Evolutionary conservation across 1,284 basidiomycete genomes (phyloP).

Genomic region (Ustilago crameri): DNA sequence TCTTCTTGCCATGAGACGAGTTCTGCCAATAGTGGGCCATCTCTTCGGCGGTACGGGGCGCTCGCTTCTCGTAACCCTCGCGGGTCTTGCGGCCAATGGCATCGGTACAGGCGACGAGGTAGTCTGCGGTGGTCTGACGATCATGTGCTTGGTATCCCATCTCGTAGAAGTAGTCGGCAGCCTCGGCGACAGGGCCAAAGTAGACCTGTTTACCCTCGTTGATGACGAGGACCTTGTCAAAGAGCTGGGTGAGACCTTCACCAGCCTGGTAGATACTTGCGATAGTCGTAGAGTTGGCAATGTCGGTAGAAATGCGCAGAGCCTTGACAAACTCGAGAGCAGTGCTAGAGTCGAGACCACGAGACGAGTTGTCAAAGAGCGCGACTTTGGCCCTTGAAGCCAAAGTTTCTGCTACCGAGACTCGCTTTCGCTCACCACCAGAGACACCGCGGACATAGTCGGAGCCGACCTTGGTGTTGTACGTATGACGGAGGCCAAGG

Average conservation of each 20-base stretch:
- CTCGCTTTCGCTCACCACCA: constrained; percentile 70
- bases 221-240: constrained; percentile 63
- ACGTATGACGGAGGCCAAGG: constrained; percentile 60
- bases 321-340: constrained; percentile 60
- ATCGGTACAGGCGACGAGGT: constrained; percentile 70
- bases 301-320: constrained; percentile 57
- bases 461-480: constrained; percentile 68
- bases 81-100: constrained; percentile 68
- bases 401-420: constrained; percentile 68
- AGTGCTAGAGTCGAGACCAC: constrained; percentile 61
- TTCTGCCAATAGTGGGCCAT: constrained; percentile 47
- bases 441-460: constrained; percentile 57
- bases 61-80: constrained; percentile 59
- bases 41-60: constrained; percentile 60
- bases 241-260: constrained; percentile 55
- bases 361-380: constrained; percentile 60
- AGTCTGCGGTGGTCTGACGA: constrained; percentile 63
- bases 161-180: constrained; percentile 55
- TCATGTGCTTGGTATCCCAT: constrained; percentile 70
- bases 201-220: constrained; percentile 65
- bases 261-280: constrained; percentile 63
- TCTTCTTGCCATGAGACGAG: constrained; percentile 43
- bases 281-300: constrained; percentile 42
- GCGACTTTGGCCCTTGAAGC: constrained; percentile 55
- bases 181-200: constrained; percentile 56